phyloP scores from a whole-genome alignment of 2,329 filamentous ascomycete species.

The Blastomyces silverae region DNA sequence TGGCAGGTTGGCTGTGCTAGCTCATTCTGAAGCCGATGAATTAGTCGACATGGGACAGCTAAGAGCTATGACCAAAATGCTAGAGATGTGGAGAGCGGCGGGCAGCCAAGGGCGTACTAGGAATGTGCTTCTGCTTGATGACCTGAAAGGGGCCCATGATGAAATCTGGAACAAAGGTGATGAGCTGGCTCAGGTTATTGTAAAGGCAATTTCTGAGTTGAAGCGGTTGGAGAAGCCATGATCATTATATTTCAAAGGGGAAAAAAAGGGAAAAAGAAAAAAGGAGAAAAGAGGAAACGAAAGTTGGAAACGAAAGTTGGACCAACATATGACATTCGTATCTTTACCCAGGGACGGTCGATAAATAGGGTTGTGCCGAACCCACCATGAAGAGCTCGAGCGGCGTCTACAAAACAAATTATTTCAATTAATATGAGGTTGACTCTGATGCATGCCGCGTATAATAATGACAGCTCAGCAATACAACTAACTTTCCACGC shows the following conservation, averaged over 20 bases:
- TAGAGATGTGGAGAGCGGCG: slow-evolving; percentile 47
- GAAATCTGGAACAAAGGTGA: slow-evolving; percentile 39
- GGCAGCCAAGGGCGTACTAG: slow-evolving; percentile 35
- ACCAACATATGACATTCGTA: not conserved
- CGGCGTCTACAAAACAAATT: not conserved
- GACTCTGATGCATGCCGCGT: not conserved
- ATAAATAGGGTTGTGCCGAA: not conserved
- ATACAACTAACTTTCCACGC: not conserved
- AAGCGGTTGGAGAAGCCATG: slow-evolving; percentile 19
- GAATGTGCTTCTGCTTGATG: slow-evolving; percentile 34
- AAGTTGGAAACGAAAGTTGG: not conserved
- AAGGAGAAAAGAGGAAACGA: too few species aligned
- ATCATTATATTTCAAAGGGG: not conserved
- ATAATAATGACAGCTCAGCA: not conserved
- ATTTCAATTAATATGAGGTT: not conserved
- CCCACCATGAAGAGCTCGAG: not conserved
- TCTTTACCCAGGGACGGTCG: not conserved
- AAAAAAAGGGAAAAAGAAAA: too few species aligned
- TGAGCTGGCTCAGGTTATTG: slow-evolving; percentile 36
- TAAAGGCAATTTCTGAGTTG: slow-evolving; percentile 29
- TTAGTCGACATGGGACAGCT: slow-evolving; percentile 37
- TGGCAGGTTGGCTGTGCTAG: slow-evolving; percentile 36
- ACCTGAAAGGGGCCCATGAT: slow-evolving; percentile 37
- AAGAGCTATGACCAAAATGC: slow-evolving; percentile 44
- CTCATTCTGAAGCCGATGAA: slow-evolving; percentile 38